Evolutionary conservation across 257 asterid genomes (phyloP).

Genomic region (Paulownia fortunei): DNA sequence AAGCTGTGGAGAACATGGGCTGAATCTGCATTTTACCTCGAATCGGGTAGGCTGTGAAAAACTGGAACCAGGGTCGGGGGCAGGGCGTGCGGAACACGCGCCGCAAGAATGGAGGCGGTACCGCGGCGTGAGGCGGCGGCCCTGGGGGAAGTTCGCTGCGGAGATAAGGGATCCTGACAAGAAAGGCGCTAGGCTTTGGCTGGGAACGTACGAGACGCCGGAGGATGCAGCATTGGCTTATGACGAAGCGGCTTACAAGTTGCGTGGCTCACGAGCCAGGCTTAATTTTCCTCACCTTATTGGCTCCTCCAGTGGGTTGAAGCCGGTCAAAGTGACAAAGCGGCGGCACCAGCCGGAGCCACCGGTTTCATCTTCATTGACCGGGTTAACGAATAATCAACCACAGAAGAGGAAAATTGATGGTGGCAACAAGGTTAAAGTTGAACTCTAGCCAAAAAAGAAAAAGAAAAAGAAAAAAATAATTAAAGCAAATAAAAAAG

Average conservation of each 20-base stretch:
- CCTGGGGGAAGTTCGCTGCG: conserved; percentile 56
- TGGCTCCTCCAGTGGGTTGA: conserved; percentile 28
- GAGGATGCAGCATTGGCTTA: conserved; percentile 70
- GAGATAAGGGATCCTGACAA: conserved; percentile 51
- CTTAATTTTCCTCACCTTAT: conserved; percentile 56
- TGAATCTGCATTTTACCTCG: background rate
- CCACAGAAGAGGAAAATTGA: background rate
- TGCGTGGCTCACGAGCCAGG: conserved; percentile 53
- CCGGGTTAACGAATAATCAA: background rate
- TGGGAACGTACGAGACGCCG: conserved; percentile 56
- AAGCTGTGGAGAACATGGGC: background rate
- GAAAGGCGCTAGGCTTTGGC: conserved; percentile 55
- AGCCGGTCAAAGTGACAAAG: conserved; percentile 46
- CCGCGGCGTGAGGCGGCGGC: conserved; percentile 55
- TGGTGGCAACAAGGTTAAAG: background rate
- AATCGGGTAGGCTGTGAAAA: background rate
- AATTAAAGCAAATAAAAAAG: too few species aligned
- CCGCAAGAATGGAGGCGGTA: conserved; percentile 42
- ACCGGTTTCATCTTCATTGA: background rate
- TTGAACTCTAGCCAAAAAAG: background rate
- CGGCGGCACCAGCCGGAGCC: conserved; percentile 19
- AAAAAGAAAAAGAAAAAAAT: background rate
- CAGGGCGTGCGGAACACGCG: conserved; percentile 12
- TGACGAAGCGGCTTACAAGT: conserved; percentile 48
- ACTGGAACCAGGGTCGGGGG: background rate